Evolutionary conservation across 2,329 filamentous ascomycete genomes (phyloP).

Genomic region (Aureobasidium sp.): DNA sequence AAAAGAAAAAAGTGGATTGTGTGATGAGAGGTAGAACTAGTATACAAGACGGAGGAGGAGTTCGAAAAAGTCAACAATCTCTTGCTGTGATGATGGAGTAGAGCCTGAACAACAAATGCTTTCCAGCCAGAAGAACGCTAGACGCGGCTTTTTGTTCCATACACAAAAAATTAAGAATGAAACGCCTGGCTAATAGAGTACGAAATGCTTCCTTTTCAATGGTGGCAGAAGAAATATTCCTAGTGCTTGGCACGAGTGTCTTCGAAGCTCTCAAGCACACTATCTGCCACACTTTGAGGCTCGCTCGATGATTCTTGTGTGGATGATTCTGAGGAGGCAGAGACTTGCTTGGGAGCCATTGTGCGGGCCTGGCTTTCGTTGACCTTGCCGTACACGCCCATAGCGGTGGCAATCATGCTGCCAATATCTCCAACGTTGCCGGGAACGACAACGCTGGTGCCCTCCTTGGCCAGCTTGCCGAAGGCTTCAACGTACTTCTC

Average conservation of each 20-base stretch:
- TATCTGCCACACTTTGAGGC: slow-evolving; percentile 23
- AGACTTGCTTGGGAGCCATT: slow-evolving; percentile 45
- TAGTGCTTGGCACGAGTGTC: slow-evolving; percentile 27
- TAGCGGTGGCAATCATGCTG: slow-evolving; percentile 91
- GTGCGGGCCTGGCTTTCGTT: slow-evolving; percentile 67
- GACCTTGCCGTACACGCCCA: slow-evolving; percentile 93
- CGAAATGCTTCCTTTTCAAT: neutral
- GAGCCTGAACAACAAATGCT: neutral
- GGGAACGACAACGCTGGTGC: slow-evolving; percentile 89
- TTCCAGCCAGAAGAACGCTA: neutral
- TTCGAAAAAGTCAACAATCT: neutral
- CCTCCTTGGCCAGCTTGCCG: slow-evolving; percentile 83
- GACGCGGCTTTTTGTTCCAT: neutral
- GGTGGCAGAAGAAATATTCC: neutral
- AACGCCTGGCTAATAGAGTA: neutral
- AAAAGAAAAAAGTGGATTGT: neutral
- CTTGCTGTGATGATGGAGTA: too few species aligned
- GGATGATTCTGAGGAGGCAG: slow-evolving; percentile 10
- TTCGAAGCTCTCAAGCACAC: slow-evolving; percentile 33
- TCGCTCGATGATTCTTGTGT: neutral
- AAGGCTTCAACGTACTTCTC: slow-evolving; percentile 99
- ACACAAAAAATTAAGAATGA: neutral
- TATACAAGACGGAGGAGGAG: neutral
- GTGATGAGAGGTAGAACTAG: neutral
- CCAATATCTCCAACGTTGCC: slow-evolving; percentile 96